These are phyloP conservation scores for Pilaira anomala DNA, from an alignment of 192 early-diverging fungal species.

Conservation along the genomic window DNA sequence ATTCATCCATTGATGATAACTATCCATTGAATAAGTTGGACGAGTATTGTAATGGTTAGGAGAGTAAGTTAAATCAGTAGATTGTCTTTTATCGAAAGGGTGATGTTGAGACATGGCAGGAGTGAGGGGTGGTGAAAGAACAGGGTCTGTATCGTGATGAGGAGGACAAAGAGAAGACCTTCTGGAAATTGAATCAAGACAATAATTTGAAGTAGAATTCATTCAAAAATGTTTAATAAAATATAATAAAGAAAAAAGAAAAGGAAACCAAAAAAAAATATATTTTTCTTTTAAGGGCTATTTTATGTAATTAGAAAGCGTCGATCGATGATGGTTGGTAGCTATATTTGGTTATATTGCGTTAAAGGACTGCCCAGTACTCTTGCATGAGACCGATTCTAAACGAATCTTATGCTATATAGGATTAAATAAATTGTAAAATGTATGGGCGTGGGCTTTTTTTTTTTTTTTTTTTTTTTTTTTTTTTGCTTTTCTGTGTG, in stretches of 20 bases:
- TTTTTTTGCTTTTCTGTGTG: too few species aligned
- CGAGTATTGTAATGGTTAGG: constrained; percentile 7
- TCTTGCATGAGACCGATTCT: constrained; percentile 24
- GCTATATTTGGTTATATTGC: constrained; percentile 26
- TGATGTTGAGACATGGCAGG: constrained; percentile 25
- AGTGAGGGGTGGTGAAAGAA: constrained; percentile 30
- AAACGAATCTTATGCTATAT: constrained; percentile 21
- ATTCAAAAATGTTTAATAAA: not conserved
- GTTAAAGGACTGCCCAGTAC: constrained; percentile 20
- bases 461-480: constrained; percentile 7
- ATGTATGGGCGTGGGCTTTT: not conserved
- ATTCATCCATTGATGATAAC: constrained; percentile 19
- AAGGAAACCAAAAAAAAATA: not conserved
- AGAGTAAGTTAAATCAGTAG: constrained; percentile 6
- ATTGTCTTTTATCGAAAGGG: constrained; percentile 23
- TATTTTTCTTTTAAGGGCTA: constrained; percentile 2
- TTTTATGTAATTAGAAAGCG: constrained; percentile 15
- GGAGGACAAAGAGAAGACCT: constrained; percentile 17
- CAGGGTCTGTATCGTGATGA: constrained; percentile 15
- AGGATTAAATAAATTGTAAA: not conserved
- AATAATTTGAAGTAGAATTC: constrained; percentile 11
- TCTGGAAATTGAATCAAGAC: constrained; percentile 20
- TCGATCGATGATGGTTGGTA: constrained; percentile 20
- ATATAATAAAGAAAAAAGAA: constrained; percentile 1
- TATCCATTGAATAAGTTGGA: constrained; percentile 6